These are phyloP conservation scores for Boletus smithii DNA, from an alignment of 1,284 basidiomycete species.

Conservation along the genomic window DNA sequence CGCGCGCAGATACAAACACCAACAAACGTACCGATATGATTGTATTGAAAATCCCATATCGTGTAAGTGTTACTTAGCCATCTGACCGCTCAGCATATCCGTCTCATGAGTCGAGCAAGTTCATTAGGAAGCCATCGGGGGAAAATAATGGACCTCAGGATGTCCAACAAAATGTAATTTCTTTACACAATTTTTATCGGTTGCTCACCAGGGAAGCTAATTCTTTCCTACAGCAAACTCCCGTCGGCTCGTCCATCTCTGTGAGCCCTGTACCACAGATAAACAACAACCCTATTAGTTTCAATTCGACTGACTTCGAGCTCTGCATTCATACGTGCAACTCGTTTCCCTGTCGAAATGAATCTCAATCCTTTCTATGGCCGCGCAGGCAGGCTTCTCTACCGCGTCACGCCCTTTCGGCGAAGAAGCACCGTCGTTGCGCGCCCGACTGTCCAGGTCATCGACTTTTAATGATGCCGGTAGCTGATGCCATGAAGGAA, in stretches of 20 bases:
- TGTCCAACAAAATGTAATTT: slow-evolving; percentile 16
- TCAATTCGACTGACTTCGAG: slow-evolving; percentile 21
- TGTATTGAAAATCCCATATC: slow-evolving; percentile 25
- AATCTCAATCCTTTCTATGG: slow-evolving; percentile 31
- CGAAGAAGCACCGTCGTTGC: slow-evolving; percentile 23
- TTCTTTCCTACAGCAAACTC: slow-evolving; percentile 6
- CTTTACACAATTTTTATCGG: background rate
- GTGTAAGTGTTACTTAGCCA: slow-evolving; percentile 13
- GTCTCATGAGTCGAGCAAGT: slow-evolving; percentile 14
- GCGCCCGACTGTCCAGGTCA: slow-evolving; percentile 22
- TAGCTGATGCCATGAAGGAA: slow-evolving; percentile 20
- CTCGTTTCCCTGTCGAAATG: slow-evolving; percentile 25
- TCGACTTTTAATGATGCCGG: slow-evolving; percentile 22
- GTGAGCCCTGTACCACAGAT: slow-evolving; percentile 7
- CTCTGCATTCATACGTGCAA: slow-evolving; percentile 31
- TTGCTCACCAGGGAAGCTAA: background rate
- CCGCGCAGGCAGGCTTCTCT: slow-evolving; percentile 21
- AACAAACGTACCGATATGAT: slow-evolving; percentile 25
- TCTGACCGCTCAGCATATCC: background rate
- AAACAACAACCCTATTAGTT: background rate
- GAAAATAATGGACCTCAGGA: slow-evolving; percentile 6
- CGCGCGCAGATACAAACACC: slow-evolving; percentile 4
- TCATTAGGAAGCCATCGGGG: slow-evolving; percentile 6
- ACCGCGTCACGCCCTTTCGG: slow-evolving; percentile 29
- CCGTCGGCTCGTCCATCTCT: background rate